These are phyloP conservation scores for Zoysia matrella DNA, from an alignment of 202 grass and related monocot genomes.

Conservation along the genomic window DNA sequence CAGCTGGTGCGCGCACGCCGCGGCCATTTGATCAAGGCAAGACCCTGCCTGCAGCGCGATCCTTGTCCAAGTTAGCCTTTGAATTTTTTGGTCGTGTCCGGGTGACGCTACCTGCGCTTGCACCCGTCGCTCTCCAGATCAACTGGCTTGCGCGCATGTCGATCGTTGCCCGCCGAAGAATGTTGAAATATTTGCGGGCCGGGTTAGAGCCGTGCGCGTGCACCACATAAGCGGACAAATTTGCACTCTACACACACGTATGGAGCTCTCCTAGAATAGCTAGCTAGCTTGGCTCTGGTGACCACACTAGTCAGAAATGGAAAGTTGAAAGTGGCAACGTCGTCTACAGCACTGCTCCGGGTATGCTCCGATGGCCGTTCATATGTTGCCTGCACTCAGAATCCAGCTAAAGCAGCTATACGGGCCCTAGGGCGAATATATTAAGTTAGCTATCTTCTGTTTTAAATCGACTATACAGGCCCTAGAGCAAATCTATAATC, in stretches of 20 bases:
- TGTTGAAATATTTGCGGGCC: conserved; percentile 28
- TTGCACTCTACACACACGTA: not conserved
- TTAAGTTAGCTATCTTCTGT: no score
- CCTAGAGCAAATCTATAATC: no score
- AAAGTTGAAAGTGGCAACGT: not conserved
- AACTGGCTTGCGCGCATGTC: conserved; percentile 24
- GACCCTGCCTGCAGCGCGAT: not conserved
- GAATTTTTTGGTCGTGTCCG: conserved; percentile 12
- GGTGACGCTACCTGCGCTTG: conserved; percentile 41
- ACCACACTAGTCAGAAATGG: not conserved
- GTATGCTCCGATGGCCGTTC: not conserved
- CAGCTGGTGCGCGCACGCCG: conserved; percentile 19
- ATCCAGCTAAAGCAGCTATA: not conserved
- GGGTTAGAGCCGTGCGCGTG: not conserved
- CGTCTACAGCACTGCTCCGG: not conserved
- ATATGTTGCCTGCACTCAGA: not conserved
- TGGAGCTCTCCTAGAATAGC: not conserved
- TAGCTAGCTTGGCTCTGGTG: not conserved
- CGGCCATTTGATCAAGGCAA: conserved; percentile 38
- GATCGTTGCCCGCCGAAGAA: conserved; percentile 22
- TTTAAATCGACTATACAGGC: no score
- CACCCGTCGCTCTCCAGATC: conserved; percentile 46
- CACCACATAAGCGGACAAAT: conserved; percentile 30
- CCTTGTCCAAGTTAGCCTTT: conserved; percentile 33
- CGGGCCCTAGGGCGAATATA: no score